Evolutionary conservation across 2,329 filamentous ascomycete genomes (phyloP), one percentile per base, ranked within the genome.

Genomic region (Phyllosticta citrichinensis): DNA sequence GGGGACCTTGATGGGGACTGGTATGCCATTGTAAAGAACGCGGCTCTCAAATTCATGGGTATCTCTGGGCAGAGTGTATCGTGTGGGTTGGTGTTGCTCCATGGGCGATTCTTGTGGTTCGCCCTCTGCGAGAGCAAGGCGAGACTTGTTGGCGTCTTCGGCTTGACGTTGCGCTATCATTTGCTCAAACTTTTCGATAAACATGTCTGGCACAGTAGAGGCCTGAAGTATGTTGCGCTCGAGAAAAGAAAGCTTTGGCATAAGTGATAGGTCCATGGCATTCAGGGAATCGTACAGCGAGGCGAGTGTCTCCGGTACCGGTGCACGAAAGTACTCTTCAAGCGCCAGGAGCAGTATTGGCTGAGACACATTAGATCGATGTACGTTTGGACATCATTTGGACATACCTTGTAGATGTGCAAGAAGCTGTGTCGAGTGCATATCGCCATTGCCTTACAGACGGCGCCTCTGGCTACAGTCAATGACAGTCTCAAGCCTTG

Each of bases 371-470:
- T 60, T 55, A 66, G 68, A 61, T 68, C 58, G n/a, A n/a, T 6
- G 3, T 20, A 14, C n/a, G 6, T 1, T 47, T 63, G 47, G 9
- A 0, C 63, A 12, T 56, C 25, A 40, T 30, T 25, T 35, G 35
- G 9, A 60, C n/a, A 20, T 73, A 88, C 89, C 83, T 99, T 99
- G 79, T 99, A 99, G 65, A 99, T 99, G 75, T 99, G 94, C 66
- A 99, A 78, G 75, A 99, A 99, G 2, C 94, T 92, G 78, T 99
- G 94, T 52, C 94, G 82, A 8, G 94, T 99, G 79, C 94, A 99
- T 67, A 99, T 97, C 30, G 94, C 94, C 94, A 99, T 99, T 52
- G 94, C 91, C 73, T 97, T 97, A 62, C 97, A 93, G 56, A 97
- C 83, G 20, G 94, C 94, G 62, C 94, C 94, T 81, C 94, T 87